These are phyloP conservation scores for Rhynchospora pubera DNA, from an alignment of 176 grass and related monocot species.

Conservation along the genomic window DNA sequence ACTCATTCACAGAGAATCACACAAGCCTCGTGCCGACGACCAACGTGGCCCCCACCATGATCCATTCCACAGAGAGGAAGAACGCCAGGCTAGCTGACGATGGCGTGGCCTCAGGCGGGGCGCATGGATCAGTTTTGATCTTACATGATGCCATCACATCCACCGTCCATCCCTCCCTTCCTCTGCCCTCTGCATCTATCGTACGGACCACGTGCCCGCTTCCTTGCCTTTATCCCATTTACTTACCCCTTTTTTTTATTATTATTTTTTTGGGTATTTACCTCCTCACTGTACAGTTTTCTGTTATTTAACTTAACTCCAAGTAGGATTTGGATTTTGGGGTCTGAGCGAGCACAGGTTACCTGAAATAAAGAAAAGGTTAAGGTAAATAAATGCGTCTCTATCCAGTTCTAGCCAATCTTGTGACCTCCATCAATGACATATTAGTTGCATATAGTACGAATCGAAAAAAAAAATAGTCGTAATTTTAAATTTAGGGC, in stretches of 20 bases:
- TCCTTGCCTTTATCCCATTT: neutral
- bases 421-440: neutral
- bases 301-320: neutral
- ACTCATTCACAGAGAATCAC: conserved; percentile 1
- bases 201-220: conserved; percentile 6
- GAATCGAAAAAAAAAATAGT: neutral
- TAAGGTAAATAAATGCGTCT: neutral
- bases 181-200: neutral
- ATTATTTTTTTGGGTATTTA: neutral
- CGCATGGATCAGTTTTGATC: conserved; percentile 4
- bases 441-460: neutral
- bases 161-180: conserved; percentile 15
- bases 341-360: neutral
- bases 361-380: neutral
- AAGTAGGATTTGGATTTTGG: neutral
- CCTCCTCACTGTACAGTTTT: neutral
- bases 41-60: neutral
- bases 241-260: neutral
- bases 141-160: conserved; percentile 16
- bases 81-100: neutral
- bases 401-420: neutral
- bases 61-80: neutral
- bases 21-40: neutral
- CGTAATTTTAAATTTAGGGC: neutral
- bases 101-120: conserved; percentile 10